phyloP scores from a whole-genome alignment of 352 stramenopile genomes.

The Globisporangium abappressorium region DNA sequence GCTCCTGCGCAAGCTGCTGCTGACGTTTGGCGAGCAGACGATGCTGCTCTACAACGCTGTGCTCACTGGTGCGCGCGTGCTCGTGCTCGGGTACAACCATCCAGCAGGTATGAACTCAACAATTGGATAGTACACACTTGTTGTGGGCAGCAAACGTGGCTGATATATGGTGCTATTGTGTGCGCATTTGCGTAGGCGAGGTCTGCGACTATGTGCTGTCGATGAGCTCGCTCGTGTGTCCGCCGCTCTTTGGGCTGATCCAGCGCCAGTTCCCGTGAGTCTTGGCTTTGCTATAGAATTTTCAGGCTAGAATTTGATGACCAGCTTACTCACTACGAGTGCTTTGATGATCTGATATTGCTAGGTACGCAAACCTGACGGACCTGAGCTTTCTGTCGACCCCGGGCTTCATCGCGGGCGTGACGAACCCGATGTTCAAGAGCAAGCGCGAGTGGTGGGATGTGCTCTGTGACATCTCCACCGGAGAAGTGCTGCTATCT shows the following conservation, averaged over 20 bases:
- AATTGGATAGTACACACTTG: neutral
- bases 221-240: conserved; percentile 79
- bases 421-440: conserved; percentile 93
- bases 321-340: neutral
- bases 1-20: conserved; percentile 59
- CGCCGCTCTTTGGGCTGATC: conserved; percentile 74
- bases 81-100: conserved; percentile 84
- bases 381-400: conserved; percentile 84
- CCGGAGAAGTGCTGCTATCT: conserved; percentile 67
- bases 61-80: conserved; percentile 70
- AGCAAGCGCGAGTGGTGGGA: conserved; percentile 91
- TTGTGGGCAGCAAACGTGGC: neutral
- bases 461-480: conserved; percentile 86
- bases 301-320: neutral
- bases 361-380: conserved; percentile 84
- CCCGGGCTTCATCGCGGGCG: conserved; percentile 85
- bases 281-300: neutral
- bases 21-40: conserved; percentile 80
- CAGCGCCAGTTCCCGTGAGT: conserved; percentile 72
- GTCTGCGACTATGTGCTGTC: conserved; percentile 87
- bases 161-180: neutral
- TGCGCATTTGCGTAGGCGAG: conserved; percentile 31
- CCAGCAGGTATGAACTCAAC: conserved; percentile 38
- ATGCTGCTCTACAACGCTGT: conserved; percentile 88
- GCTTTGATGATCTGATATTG: neutral